Percentiles rank a stretch among this genome's conserved stretches.
Evolutionary conservation across 1,284 basidiomycete species (phyloP).

Genomic region (Cutaneotrichosporon curvatum): DNA sequence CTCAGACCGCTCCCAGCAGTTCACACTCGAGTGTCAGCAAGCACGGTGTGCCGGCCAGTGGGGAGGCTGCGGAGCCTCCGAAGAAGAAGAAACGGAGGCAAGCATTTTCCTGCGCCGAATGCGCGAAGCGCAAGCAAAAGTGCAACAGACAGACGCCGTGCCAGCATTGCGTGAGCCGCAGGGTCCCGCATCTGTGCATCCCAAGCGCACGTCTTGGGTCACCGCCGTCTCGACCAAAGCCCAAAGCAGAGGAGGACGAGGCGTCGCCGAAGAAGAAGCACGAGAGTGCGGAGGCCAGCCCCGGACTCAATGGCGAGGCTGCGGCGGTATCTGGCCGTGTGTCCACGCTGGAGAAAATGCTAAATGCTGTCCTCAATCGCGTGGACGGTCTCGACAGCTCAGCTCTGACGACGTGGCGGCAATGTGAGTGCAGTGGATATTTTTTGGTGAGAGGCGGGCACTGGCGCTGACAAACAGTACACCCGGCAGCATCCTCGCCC

Average conservation of each 20-base stretch:
- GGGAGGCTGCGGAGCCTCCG: slow-evolving; percentile 9
- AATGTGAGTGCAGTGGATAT: slow-evolving; percentile 24
- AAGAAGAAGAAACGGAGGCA: slow-evolving; percentile 43
- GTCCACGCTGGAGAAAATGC: slow-evolving; percentile 30
- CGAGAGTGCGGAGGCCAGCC: not conserved
- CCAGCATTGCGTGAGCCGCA: slow-evolving; percentile 37
- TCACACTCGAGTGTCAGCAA: slow-evolving; percentile 9
- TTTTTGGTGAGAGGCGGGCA: no score
- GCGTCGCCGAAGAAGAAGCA: not conserved
- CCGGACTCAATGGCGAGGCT: no score
- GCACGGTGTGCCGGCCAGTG: slow-evolving; percentile 14
- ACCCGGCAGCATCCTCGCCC: slow-evolving; percentile 6
- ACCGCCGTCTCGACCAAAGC: no score
- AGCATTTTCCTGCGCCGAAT: slow-evolving; percentile 39
- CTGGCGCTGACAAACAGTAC: not conserved
- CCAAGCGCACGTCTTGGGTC: no score
- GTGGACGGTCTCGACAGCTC: slow-evolving; percentile 29
- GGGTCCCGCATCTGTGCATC: slow-evolving; percentile 38
- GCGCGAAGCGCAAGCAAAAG: slow-evolving; percentile 41
- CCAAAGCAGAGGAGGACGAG: slow-evolving; percentile 2
- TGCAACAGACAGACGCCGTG: slow-evolving; percentile 44
- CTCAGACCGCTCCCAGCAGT: not conserved
- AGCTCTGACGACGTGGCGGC: slow-evolving; percentile 35
- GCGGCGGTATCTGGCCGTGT: not conserved
- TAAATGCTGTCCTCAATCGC: slow-evolving; percentile 36